A percentile compares a stretch with the other conserved stretches of the same genome.
phyloP scores from a whole-genome alignment of 805 yeast genomes.

The Candida stauntonica region DNA sequence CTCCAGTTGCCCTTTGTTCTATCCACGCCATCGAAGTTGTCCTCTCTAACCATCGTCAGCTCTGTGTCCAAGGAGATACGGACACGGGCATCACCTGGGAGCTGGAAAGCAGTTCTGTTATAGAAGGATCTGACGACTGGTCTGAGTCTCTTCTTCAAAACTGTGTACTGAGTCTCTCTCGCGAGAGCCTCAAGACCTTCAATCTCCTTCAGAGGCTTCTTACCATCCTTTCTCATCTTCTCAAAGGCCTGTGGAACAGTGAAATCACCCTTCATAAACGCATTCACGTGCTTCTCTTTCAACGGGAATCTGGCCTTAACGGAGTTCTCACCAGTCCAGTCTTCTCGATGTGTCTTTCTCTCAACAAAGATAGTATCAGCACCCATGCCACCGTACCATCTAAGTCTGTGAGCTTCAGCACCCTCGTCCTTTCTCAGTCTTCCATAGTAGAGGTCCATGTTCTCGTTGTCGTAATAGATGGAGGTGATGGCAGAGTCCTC shows the following conservation, averaged over 20 bases:
- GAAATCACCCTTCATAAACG: constrained; percentile 75
- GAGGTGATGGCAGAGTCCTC: constrained; percentile 97
- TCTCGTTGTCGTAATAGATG: constrained; percentile 87
- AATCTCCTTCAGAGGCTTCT: constrained; percentile 80
- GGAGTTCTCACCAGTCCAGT: constrained; percentile 99
- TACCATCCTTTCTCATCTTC: constrained; percentile 89
- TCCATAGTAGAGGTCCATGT: constrained; percentile 89
- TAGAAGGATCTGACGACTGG: constrained; percentile 96
- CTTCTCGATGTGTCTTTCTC: constrained; percentile 97
- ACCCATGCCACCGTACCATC: constrained; percentile 99
- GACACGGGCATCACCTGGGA: constrained; percentile 98
- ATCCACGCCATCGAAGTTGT: constrained; percentile 88
- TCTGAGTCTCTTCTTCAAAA: constrained; percentile 75
- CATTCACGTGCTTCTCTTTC: constrained; percentile 87
- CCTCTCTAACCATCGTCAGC: constrained; percentile 96
- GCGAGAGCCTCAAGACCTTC: constrained; percentile 92
- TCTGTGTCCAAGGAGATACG: constrained; percentile 98
- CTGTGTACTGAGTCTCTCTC: constrained; percentile 86
- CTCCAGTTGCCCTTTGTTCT: constrained; percentile 95
- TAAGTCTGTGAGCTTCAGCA: constrained; percentile 95
- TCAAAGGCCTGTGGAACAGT: constrained; percentile 89
- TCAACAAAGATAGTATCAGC: constrained; percentile 91
- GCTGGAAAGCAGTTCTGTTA: constrained; percentile 97
- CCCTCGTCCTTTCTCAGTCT: constrained; percentile 96
- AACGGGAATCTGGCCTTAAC: constrained; percentile 94